Evolutionary conservation across 768 basidiomycete genomes (phyloP).

Genomic region (Arthromyces matolae): DNA sequence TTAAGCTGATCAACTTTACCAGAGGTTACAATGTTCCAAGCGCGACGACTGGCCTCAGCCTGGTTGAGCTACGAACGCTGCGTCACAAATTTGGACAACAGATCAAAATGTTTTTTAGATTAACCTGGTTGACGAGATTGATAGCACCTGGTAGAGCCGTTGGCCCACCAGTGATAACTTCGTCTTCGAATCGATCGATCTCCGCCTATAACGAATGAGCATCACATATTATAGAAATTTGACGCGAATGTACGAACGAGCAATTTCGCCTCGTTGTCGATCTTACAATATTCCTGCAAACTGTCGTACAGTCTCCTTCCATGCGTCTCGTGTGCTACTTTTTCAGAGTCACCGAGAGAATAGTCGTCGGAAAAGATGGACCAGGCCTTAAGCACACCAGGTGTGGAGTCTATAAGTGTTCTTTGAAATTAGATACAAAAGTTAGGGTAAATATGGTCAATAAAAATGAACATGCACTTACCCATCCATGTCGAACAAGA

Average conservation of each 20-base stretch:
- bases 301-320: constrained; percentile 78
- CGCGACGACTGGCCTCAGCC: constrained; percentile 24
- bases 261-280: constrained; percentile 54
- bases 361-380: constrained; percentile 64
- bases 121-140: constrained; percentile 52
- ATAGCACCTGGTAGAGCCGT: constrained; percentile 64
- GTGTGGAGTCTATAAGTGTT: constrained; percentile 79
- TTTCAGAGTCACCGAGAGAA: constrained; percentile 42
- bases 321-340: constrained; percentile 60
- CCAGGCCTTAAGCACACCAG: constrained; percentile 80
- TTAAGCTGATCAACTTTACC: constrained; percentile 45
- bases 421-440: constrained; percentile 28
- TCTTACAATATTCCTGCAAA: constrained; percentile 61
- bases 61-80: constrained; percentile 26
- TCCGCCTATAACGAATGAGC: constrained; percentile 42
- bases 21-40: constrained; percentile 87
- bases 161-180: constrained; percentile 64
- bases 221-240: too few species aligned
- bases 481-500: constrained; percentile 74
- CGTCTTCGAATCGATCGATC: constrained; percentile 73
- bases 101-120: not conserved
- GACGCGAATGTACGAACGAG: too few species aligned
- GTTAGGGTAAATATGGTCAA: not conserved
- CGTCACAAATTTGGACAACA: not conserved
- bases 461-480: constrained; percentile 23